Evolutionary conservation across 495 filamentous ascomycete genomes (phyloP), one percentile per base, ranked within the genome.

Genomic region (Aspergillus taichungensis): DNA sequence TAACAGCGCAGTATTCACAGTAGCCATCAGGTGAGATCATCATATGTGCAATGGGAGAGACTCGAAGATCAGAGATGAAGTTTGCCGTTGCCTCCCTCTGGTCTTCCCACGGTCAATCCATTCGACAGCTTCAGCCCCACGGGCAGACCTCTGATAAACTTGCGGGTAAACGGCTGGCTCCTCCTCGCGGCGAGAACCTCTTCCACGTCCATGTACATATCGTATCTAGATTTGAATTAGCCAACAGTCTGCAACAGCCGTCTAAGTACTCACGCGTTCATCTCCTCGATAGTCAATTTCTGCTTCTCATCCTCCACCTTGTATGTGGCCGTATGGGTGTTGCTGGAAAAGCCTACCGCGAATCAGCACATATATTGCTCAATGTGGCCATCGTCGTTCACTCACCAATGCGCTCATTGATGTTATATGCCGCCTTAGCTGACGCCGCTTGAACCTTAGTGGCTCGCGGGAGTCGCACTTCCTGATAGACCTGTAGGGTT

Each of bases 241-340:
- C 18, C 18, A 4, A 4, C 18, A 24, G 18, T 24, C 18, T 4
- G 18, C 18, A 24, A 24, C 4, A 24, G 18, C 4, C 2, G 18
- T 24, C 18, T 24, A 24, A 4, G 18, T 2, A 64, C 71, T 61
- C 52, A 73, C 67, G 55, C 54, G 40, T 76, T 74, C 69, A 76
- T 76, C 40, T 76, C 71, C 45, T 74, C 71, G 31, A 74, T 72
- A 0, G 71, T 76, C n/a, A 76, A 47, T 28, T 71, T 69, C 37
- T 67, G 60, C 47, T 69, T 68, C 48, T 67, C 59, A 48, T 73
- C 63, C 34, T 63, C 62, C 5, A 74, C 71, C 40, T 64, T 70
- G 48, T 75, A 74, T n/a, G 58, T 57, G 10, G 63, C 45, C 32
- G 50, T 71, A 30, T 60, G 37, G 7, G 61, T 71, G 39, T 75